Evolutionary conservation across 768 basidiomycete species (phyloP).

Genomic region (Botryobasidium botryosum): DNA sequence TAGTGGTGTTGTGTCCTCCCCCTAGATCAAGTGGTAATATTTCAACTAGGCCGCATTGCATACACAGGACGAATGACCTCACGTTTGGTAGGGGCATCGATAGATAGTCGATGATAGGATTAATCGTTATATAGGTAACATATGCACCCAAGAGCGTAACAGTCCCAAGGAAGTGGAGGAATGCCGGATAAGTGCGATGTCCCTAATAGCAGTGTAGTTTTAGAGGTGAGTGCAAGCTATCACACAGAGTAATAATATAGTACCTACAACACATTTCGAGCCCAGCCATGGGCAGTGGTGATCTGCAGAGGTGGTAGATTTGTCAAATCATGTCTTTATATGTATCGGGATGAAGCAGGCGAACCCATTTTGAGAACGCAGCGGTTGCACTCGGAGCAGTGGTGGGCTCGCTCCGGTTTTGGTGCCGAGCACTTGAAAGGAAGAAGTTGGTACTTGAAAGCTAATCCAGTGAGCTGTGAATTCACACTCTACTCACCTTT

Average conservation of each 20-base stretch:
- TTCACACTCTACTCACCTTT: slow-evolving; percentile 5
- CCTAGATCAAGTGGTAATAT: slow-evolving; percentile 6
- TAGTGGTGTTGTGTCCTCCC: slow-evolving; percentile 51
- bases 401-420: slow-evolving; percentile 67
- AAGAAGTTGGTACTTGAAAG: slow-evolving; percentile 18
- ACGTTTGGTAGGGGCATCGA: slow-evolving; percentile 45
- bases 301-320: slow-evolving; percentile 27
- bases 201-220: slow-evolving; percentile 29
- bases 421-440: slow-evolving; percentile 53
- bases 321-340: not conserved
- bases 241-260: not conserved
- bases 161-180: slow-evolving; percentile 57
- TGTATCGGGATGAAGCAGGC: slow-evolving; percentile 16
- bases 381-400: slow-evolving; percentile 55
- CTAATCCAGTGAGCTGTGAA: slow-evolving; percentile 5
- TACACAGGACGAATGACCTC: slow-evolving; percentile 16
- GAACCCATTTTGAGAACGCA: slow-evolving; percentile 77
- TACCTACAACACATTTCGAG: slow-evolving; percentile 52
- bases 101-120: slow-evolving; percentile 48
- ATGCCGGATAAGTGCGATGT: slow-evolving; percentile 68
- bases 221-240: not conserved
- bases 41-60: not conserved
- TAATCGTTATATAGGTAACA: slow-evolving; percentile 33
- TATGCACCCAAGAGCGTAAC: slow-evolving; percentile 47
- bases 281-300: slow-evolving; percentile 83